Conservation (phyloP, 345 rosid species). For the Linum usitatissimum region DNA sequence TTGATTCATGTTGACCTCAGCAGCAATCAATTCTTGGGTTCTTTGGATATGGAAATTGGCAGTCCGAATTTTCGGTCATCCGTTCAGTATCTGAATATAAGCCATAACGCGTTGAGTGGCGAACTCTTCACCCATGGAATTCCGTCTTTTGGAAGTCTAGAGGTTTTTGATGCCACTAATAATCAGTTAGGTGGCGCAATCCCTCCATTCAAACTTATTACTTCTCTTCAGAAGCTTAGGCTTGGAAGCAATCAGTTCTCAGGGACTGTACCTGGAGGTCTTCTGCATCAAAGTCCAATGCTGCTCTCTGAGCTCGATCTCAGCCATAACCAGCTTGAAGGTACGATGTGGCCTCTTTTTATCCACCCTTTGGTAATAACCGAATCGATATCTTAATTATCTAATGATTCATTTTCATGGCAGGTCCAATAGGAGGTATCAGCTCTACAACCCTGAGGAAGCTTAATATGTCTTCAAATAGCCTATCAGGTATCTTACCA, state of each 20-base stretch:
- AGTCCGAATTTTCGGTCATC: slow-evolving; percentile 54
- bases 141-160: slow-evolving; percentile 72
- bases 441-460: slow-evolving; percentile 62
- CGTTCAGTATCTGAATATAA: slow-evolving; percentile 46
- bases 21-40: slow-evolving; percentile 61
- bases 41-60: slow-evolving; percentile 61
- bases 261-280: slow-evolving; percentile 49
- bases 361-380: background rate
- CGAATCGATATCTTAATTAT: background rate
- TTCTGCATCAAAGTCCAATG: slow-evolving; percentile 67
- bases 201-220: slow-evolving; percentile 67
- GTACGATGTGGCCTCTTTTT: slow-evolving; percentile 21
- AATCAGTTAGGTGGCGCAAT: slow-evolving; percentile 52
- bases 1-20: slow-evolving; percentile 54
- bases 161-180: slow-evolving; percentile 79
- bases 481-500: slow-evolving; percentile 61
- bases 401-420: slow-evolving; percentile 14
- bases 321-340: slow-evolving; percentile 68
- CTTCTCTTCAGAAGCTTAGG: slow-evolving; percentile 62
- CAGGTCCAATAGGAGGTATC: slow-evolving; percentile 70
- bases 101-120: slow-evolving; percentile 51
- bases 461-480: slow-evolving; percentile 69
- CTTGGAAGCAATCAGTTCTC: slow-evolving; percentile 65
- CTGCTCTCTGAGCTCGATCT: slow-evolving; percentile 75
- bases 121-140: slow-evolving; percentile 64